Base-by-base conservation (phyloP, 2,329 filamentous ascomycete species). In the Bretziella fagacearum region DNA sequence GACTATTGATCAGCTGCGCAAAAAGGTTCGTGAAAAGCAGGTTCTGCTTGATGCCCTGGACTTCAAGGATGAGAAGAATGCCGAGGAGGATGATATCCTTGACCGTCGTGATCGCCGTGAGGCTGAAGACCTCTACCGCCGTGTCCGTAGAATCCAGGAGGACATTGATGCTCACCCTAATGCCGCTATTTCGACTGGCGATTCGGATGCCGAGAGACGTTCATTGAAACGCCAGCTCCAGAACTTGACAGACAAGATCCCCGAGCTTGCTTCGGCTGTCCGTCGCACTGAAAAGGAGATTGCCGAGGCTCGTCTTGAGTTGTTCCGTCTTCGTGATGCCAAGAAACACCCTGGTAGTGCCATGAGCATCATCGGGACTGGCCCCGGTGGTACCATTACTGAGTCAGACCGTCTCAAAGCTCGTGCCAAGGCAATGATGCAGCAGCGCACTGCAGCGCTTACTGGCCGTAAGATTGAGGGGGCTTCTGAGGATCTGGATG, bases 361-460 rank as follows among this genome's bases (percentile, higher is more conserved):
- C 7, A 70, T 81, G 17, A 72, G 79, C 25, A 85, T 98, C 53
- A 76, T 96, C 50, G 91, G 91, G 39, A 96, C 89, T 52, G 91
- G 91, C 7, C 89, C 87, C 49, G 89, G 89, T 36, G 91, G 91
- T 45, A 66, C 77, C 37, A 77, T 98, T 35, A 98, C 91, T 0
- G 91, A 98, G 63, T 82, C 85, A 3, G 91, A 98, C 63, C 78
- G 89, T 46, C 74, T 96, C 54, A 96, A 95, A 67, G 91, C 91
- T 29, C 78, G 87, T 55, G 89, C 91, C 26, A 93, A 87, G 65
- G 89, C 89, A 32, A 93, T 95, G 78, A 98, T 98, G 91, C 89
- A 96, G 65, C 87, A 94, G 57, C 81, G 91, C 51, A 87, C 91
- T 54, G 91, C 91, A 48, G 89, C 91, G 15, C 66, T 98, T 53